Evolutionary conservation across 192 early-diverging fungal species (phyloP).

Genomic region (Chytriomyces sp.): DNA sequence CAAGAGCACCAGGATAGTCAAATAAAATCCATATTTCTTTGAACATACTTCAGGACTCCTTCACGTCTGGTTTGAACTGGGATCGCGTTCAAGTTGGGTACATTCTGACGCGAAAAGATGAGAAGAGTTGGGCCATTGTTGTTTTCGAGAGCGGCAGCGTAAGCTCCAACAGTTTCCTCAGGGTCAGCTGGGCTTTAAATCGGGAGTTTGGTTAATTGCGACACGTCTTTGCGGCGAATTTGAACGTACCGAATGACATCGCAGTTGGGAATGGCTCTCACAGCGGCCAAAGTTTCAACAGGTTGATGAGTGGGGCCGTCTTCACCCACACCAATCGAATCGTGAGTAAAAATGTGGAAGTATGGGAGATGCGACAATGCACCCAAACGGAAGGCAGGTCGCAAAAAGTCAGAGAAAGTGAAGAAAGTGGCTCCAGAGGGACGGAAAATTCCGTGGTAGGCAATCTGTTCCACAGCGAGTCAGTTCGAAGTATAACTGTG

Average conservation of each 20-base stretch:
- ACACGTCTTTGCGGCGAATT: not conserved
- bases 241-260: conserved; percentile 33
- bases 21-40: not conserved
- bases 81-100: conserved; percentile 88
- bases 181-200: conserved; percentile 32
- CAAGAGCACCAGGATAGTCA: not conserved
- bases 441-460: conserved; percentile 39
- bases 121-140: conserved; percentile 77
- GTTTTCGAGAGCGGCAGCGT: conserved; percentile 78
- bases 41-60: conserved; percentile 72
- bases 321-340: conserved; percentile 97
- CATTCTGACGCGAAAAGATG: conserved; percentile 89
- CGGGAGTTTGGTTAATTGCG: not conserved
- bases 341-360: conserved; percentile 98
- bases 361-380: conserved; percentile 89
- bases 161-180: conserved; percentile 78
- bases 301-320: conserved; percentile 99
- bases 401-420: conserved; percentile 67
- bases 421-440: conserved; percentile 74
- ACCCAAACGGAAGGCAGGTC: conserved; percentile 83
- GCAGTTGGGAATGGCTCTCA: conserved; percentile 90
- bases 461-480: conserved; percentile 20
- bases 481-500: conserved; percentile 39
- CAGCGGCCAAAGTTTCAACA: conserved; percentile 87
- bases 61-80: conserved; percentile 78